These are phyloP conservation scores for Euphorbia lathyris DNA, from an alignment of 345 rosid species.

Conservation along the genomic window DNA sequence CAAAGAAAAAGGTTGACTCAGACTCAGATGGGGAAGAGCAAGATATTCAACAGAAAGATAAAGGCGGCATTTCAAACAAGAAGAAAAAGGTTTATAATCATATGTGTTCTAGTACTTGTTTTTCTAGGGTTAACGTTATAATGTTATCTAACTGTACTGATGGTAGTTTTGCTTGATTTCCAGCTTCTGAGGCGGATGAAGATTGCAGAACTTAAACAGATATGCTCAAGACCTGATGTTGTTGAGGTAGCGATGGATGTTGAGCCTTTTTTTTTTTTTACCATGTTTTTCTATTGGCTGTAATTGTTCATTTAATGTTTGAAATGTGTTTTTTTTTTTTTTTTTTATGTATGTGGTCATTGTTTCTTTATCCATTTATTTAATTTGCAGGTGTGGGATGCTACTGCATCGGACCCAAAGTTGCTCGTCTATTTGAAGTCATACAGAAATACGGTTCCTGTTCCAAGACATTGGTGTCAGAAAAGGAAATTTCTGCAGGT, in stretches of 20 bases:
- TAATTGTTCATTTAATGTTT: background rate
- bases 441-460: constrained; percentile 93
- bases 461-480: constrained; percentile 99
- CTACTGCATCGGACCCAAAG: constrained; percentile 97
- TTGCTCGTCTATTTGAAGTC: constrained; percentile 89
- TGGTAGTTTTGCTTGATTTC: background rate
- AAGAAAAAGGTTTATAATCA: constrained; percentile 58
- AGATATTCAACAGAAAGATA: constrained; percentile 68
- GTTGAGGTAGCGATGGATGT: constrained; percentile 65
- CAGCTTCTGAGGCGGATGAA: constrained; percentile 96
- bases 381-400: constrained; percentile 94
- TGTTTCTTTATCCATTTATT: background rate
- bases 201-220: constrained; percentile 88
- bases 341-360: background rate
- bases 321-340: no score
- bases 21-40: constrained; percentile 82
- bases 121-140: background rate
- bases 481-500: constrained; percentile 99
- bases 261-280: background rate
- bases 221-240: constrained; percentile 95
- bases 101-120: background rate
- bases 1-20: constrained; percentile 61
- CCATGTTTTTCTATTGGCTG: background rate
- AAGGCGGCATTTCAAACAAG: constrained; percentile 78
- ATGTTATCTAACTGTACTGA: constrained; percentile 9